A percentile compares a stretch with the other conserved stretches of the same genome.
Evolutionary conservation across 306 rosid species (phyloP).

Genomic region (Vigna radiata): DNA sequence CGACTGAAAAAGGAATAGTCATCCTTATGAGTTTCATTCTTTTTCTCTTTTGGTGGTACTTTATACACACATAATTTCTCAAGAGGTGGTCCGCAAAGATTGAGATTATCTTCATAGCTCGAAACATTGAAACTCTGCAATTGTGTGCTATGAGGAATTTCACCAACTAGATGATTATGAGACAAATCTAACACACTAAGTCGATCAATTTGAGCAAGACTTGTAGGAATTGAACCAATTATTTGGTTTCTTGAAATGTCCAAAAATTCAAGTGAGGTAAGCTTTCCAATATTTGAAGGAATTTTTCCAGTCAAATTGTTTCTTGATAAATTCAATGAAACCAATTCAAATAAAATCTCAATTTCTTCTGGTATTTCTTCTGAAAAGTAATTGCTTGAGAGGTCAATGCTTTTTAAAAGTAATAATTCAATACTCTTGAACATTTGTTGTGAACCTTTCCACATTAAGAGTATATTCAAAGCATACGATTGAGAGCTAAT

Average conservation of each 20-base stretch:
- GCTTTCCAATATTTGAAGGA: conserved; percentile 12
- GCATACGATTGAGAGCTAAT: accelerated
- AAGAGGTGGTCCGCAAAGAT: conserved; percentile 41
- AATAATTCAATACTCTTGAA: accelerated
- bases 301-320: conserved; percentile 3
- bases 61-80: not conserved
- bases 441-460: conserved; percentile 27
- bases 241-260: conserved; percentile 41
- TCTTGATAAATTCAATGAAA: conserved; percentile 43
- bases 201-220: not conserved
- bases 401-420: conserved; percentile 3
- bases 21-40: not conserved
- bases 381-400: conserved; percentile 33
- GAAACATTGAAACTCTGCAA: not conserved
- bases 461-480: not conserved
- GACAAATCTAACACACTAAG: conserved; percentile 19
- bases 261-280: conserved; percentile 21
- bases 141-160: not conserved
- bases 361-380: conserved; percentile 22
- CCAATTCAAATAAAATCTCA: not conserved
- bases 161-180: not conserved
- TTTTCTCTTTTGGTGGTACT: not conserved
- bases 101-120: conserved; percentile 18
- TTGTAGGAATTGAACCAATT: not conserved
- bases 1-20: not conserved